phyloP scores from a whole-genome alignment of 1,284 basidiomycete genomes.

The Hypsizygus ulmarius region DNA sequence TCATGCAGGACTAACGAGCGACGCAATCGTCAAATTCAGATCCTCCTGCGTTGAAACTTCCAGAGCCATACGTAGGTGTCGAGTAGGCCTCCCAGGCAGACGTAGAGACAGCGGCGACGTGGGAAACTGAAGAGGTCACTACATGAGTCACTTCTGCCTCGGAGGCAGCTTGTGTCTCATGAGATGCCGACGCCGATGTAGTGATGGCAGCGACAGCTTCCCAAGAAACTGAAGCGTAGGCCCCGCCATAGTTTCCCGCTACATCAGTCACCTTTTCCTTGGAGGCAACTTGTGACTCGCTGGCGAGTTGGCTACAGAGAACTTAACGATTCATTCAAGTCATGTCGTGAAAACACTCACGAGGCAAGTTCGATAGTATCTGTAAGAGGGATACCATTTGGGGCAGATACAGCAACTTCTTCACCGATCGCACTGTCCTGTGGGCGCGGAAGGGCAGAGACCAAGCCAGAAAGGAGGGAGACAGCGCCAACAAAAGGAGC shows the following conservation, averaged over 20 bases:
- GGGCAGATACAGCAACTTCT: conserved; percentile 47
- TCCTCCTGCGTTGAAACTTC: conserved; percentile 55
- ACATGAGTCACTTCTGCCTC: too few species aligned
- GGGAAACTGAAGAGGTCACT: conserved; percentile 22
- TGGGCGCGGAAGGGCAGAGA: conserved; percentile 47
- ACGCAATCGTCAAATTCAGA: conserved; percentile 67
- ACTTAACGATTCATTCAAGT: neutral
- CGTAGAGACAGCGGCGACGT: conserved; percentile 16
- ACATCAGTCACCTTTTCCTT: conserved; percentile 7
- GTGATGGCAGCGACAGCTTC: conserved; percentile 2
- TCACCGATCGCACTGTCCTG: conserved; percentile 39
- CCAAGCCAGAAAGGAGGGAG: conserved; percentile 50
- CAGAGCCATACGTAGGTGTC: conserved; percentile 62
- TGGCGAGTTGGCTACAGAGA: conserved; percentile 10
- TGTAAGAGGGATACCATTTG: conserved; percentile 40
- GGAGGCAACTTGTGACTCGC: conserved; percentile 12
- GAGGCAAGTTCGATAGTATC: conserved; percentile 25
- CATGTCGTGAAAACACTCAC: conserved; percentile 18
- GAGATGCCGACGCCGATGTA: conserved; percentile 24
- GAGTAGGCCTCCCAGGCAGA: conserved; percentile 32
- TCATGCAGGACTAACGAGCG: conserved; percentile 47
- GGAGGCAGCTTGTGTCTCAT: too few species aligned
- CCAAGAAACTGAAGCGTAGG: conserved; percentile 21
- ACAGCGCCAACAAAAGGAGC: conserved; percentile 50
- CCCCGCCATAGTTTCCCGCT: conserved; percentile 16